phyloP scores from a whole-genome alignment of 2,329 filamentous ascomycete genomes.

The Trichophyton equinum region DNA sequence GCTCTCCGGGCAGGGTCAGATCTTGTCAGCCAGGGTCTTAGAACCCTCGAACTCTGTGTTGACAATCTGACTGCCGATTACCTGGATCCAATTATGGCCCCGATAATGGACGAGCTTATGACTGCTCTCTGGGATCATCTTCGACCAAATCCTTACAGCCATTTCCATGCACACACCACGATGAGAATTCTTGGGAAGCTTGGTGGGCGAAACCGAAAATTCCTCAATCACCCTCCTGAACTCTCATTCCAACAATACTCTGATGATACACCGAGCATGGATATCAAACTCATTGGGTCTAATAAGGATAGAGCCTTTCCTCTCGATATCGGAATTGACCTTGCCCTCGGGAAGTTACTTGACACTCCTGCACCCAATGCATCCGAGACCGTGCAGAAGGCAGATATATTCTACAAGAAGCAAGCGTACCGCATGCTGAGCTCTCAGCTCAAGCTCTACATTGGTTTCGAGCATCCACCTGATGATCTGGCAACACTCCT shows the following conservation, averaged over 20 bases:
- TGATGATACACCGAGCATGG: slow-evolving; percentile 78
- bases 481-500: slow-evolving; percentile 79
- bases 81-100: slow-evolving; percentile 95
- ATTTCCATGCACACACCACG: slow-evolving; percentile 94
- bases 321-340: slow-evolving; percentile 70
- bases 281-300: slow-evolving; percentile 78
- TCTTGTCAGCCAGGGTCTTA: slow-evolving; percentile 81
- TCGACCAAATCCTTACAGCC: slow-evolving; percentile 83
- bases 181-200: slow-evolving; percentile 96
- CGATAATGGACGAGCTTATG: slow-evolving; percentile 98
- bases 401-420: slow-evolving; percentile 81
- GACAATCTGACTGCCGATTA: slow-evolving; percentile 98
- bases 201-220: slow-evolving; percentile 88
- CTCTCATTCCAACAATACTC: slow-evolving; percentile 72
- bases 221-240: slow-evolving; percentile 79
- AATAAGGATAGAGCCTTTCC: slow-evolving; percentile 82
- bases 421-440: slow-evolving; percentile 82
- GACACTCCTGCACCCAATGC: slow-evolving; percentile 47
- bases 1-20: slow-evolving; percentile 84
- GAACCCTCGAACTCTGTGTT: slow-evolving; percentile 90
- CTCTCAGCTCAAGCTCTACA: slow-evolving; percentile 76
- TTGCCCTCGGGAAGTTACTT: slow-evolving; percentile 76
- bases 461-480: slow-evolving; percentile 75
- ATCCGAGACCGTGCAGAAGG: slow-evolving; percentile 41
- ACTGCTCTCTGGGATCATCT: slow-evolving; percentile 93